Evolutionary conservation across 352 stramenopile species (phyloP).

Genomic region (Phytopythium cucurbitacearum): DNA sequence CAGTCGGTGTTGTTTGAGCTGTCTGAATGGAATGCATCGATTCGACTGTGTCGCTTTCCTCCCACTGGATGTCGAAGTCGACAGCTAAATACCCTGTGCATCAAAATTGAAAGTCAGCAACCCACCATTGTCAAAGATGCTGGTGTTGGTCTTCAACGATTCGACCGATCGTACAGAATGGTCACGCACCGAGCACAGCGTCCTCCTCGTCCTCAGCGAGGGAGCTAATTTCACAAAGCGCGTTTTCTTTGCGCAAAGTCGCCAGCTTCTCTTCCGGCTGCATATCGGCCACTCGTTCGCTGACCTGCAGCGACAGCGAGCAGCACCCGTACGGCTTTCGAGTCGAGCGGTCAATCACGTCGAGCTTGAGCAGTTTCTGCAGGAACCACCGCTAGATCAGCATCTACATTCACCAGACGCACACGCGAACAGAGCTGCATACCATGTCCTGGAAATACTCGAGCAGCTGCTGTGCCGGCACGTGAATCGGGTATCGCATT

Average conservation of each 20-base stretch:
- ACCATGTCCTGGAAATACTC: constrained; percentile 62
- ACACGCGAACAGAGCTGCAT: constrained; percentile 1
- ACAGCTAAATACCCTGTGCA: constrained; percentile 15
- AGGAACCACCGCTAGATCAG: not conserved
- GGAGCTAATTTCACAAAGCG: constrained; percentile 37
- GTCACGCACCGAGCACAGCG: constrained; percentile 5
- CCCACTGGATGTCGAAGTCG: constrained; percentile 4
- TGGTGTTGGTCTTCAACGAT: too few species aligned
- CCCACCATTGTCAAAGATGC: constrained; percentile 9
- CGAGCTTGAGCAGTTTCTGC: constrained; percentile 44
- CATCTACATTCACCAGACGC: not conserved
- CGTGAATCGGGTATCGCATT: constrained; percentile 44
- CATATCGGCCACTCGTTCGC: constrained; percentile 1
- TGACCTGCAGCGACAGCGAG: constrained; percentile 15
- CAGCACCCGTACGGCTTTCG: constrained; percentile 35
- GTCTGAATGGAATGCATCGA: too few species aligned
- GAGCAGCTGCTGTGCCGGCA: constrained; percentile 24
- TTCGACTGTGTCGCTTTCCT: not conserved
- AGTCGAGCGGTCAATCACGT: constrained; percentile 54
- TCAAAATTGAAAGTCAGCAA: constrained; percentile 23
- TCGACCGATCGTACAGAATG: too few species aligned
- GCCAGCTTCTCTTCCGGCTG: constrained; percentile 21
- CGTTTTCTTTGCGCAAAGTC: constrained; percentile 19
- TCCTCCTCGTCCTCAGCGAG: constrained; percentile 3
- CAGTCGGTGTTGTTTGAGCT: too few species aligned